Conservation (phyloP, 2,329 filamentous ascomycete species). For the Parascedosporium putredinis region DNA sequence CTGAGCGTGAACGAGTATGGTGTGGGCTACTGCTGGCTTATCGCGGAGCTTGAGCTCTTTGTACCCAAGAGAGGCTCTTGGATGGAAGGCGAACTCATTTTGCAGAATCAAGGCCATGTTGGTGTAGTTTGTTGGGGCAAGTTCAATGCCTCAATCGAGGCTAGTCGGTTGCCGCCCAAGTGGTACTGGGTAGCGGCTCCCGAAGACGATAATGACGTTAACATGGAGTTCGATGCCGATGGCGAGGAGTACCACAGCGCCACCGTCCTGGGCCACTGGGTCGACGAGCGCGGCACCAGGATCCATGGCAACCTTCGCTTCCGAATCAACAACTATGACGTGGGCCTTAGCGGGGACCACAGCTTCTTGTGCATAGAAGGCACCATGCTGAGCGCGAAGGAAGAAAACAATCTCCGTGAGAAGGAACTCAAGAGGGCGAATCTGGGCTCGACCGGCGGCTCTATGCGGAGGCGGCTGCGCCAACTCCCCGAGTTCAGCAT, state of each 20-base stretch:
- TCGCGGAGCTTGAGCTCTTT: slow-evolving; percentile 77
- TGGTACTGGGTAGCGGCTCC: slow-evolving; percentile 61
- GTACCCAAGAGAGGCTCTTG: slow-evolving; percentile 61
- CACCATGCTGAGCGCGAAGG: slow-evolving; percentile 64
- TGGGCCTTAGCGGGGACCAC: slow-evolving; percentile 61
- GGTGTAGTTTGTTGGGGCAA: slow-evolving; percentile 83
- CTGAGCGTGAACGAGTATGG: slow-evolving; percentile 69
- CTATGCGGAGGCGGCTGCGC: slow-evolving; percentile 15
- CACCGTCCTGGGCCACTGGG: slow-evolving; percentile 53
- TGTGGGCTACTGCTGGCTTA: slow-evolving; percentile 79
- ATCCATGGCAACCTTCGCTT: slow-evolving; percentile 65
- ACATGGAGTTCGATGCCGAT: slow-evolving; percentile 19
- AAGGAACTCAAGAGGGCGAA: slow-evolving; percentile 31
- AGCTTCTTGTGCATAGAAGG: slow-evolving; percentile 82
- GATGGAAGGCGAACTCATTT: slow-evolving; percentile 72
- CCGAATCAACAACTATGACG: slow-evolving; percentile 76
- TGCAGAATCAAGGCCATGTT: slow-evolving; percentile 82
- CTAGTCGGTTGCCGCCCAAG: slow-evolving; percentile 58
- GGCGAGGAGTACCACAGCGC: slow-evolving; percentile 1
- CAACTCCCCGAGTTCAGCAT: slow-evolving; percentile 43
- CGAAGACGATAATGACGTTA: slow-evolving; percentile 3
- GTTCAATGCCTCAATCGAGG: slow-evolving; percentile 83
- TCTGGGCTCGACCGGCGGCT: slow-evolving; percentile 14
- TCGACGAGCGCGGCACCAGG: slow-evolving; percentile 57
- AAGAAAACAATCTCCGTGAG: slow-evolving; percentile 46